Evolutionary conservation across 768 basidiomycete genomes (phyloP), one percentile per base, ranked within the genome.

Genomic region (Leccinum imitatum): DNA sequence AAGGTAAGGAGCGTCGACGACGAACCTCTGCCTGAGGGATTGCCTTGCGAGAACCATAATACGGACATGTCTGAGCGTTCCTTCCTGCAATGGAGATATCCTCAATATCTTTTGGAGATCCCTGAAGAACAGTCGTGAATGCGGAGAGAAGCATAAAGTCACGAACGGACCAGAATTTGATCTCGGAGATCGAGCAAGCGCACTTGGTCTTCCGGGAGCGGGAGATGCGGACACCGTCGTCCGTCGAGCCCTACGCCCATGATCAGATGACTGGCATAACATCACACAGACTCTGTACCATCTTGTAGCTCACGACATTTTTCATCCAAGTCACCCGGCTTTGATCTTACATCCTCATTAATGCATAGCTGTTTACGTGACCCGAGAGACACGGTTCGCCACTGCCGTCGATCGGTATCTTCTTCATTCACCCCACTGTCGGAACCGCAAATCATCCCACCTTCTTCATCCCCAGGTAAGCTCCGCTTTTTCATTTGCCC

Each of bases 361-460:
- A 98, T 91, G 71, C 96, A 99, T 2, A 98, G 80, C 64, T 96
- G 93, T 68, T 88, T 93, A 48, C 97, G 84, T 4, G 93, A 93
- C 1, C 90, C 95, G 9, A 99, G 81, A 17, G 95, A 84, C n/a
- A 97, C 90, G 0, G 87, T 79, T 30, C 93, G 85, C 73, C 73
- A 74, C 39, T 62, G 62, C 39, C 69, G 64, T 46, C 54, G 69
- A 60, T 65, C 62, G 27, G 76, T 58, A 41, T 70, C 15, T 2
- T 64, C n/a, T 19, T 11, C 44, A 21, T 46, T 13, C 44, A 44
- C n/a, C n/a, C 11, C n/a, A 10, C 41, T n/a, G 41, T 41, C 41
- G 41, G 41, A 11, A 9, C 41, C 10, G n/a, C 41, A 44, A 44
- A 10, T 11, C 41, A 46, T 46, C 19, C 9, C n/a, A 19, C n/a